These are phyloP conservation scores for Haplosporangium gracile DNA, from an alignment of 192 early-diverging fungal genomes.

Conservation along the genomic window DNA sequence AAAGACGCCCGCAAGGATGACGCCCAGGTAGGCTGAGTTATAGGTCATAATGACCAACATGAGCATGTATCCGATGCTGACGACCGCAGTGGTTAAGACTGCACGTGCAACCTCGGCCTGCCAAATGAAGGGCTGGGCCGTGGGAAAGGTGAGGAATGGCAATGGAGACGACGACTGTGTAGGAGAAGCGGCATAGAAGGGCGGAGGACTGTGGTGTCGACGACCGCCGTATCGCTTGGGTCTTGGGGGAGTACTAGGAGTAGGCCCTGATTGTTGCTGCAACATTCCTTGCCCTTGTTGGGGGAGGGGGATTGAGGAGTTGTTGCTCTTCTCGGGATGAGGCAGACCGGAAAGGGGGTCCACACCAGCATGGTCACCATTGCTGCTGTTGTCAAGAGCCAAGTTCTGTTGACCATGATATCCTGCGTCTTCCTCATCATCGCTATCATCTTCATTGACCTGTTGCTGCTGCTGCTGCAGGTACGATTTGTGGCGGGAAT, in stretches of 20 bases:
- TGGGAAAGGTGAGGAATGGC: conserved; percentile 32
- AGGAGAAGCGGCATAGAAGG: neutral
- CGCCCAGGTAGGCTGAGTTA: conserved; percentile 64
- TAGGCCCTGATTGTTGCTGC: neutral
- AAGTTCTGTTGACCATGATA: neutral
- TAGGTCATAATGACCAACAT: conserved; percentile 70
- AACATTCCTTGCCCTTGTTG: neutral
- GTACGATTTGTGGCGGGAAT: neutral
- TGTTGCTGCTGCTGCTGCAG: neutral
- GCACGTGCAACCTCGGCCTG: conserved; percentile 58
- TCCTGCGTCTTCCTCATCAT: neutral
- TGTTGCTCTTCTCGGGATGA: neutral
- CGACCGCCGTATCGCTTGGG: neutral
- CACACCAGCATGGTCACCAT: neutral
- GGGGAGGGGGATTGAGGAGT: neutral
- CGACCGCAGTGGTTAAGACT: conserved; percentile 47
- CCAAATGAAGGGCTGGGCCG: conserved; percentile 61
- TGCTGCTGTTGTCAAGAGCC: neutral
- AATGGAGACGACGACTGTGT: neutral
- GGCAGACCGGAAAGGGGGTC: neutral
- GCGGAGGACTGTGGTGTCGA: neutral
- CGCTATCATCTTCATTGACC: neutral
- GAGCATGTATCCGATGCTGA: conserved; percentile 61
- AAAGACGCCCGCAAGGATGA: conserved; percentile 62
- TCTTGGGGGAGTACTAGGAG: neutral